Base-by-base conservation (phyloP, 768 basidiomycete genomes). In the Mrakia hoshinonis region DNA sequence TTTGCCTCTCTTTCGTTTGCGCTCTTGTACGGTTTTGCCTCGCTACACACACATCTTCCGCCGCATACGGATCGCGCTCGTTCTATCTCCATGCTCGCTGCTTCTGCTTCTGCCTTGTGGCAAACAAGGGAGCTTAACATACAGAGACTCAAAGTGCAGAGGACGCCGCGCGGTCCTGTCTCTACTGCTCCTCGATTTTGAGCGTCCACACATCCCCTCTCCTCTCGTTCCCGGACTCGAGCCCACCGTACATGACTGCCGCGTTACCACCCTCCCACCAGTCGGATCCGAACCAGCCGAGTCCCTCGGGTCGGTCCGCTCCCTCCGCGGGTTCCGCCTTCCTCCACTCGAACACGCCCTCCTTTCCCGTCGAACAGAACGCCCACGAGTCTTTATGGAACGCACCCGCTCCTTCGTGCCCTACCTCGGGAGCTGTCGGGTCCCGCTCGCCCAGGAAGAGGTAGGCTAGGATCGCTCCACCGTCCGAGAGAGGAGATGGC, bases 211-310 rank as follows among this genome's bases (percentile, higher is more conserved):
- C 80, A 60, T 83, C 80, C 2, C 75, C 78, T 18, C 82, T 78
- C 22, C 83, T 78, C 46, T 81, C 80, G 74, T 83, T 84, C 38
- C 79, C 78, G 26, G 68, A 79, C 77, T 70, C 81, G 38, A 84
- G 70, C 4, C 84, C 83, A 0, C 84, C 83, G 2, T 79, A 77
- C 20, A 84, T 69, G 2, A 82, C 77, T 11, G 81, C 73, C 38
- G 75, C 74, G 12, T 70, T 31, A 15, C 47, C 72, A 10, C 74
- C 77, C 1, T 75, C 70, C 38, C 78, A 78, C 1, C 70, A 75
- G 0, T 79, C 79, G 0, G 78, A 73, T 1, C 80, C 76, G 74
- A 85, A 82, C 83, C 84, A 84, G 0, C 84, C 83, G 20, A 83
- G 76, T 0, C 80, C 77, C 38, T 79, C 77, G 4, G 82, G 81